A percentile compares a stretch with the other conserved stretches of the same genome.
phyloP scores from a whole-genome alignment of 345 rosid species.

The Boechera stricta region DNA sequence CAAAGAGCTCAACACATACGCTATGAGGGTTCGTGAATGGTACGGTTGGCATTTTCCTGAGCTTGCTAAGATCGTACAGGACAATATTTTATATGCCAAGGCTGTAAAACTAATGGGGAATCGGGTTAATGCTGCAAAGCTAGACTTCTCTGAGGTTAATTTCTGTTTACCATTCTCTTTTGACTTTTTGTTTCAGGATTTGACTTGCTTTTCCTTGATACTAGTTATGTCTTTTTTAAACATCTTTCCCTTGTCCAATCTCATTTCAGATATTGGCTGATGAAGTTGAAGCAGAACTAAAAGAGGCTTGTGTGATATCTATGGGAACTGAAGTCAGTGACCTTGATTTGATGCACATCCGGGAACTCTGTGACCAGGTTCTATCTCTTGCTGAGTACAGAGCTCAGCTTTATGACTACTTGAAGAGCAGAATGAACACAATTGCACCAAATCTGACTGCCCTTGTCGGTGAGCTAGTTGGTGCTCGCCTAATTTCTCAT shows the following conservation, averaged over 20 bases:
- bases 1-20: slow-evolving; percentile 91
- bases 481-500: slow-evolving; percentile 93
- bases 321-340: slow-evolving; percentile 95
- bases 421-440: slow-evolving; percentile 91
- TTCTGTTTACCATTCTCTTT: background rate
- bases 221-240: background rate
- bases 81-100: slow-evolving; percentile 85
- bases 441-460: slow-evolving; percentile 95
- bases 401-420: slow-evolving; percentile 84
- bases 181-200: background rate
- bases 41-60: slow-evolving; percentile 99
- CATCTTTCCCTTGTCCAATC: background rate
- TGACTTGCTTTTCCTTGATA: background rate
- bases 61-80: slow-evolving; percentile 86
- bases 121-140: slow-evolving; percentile 78
- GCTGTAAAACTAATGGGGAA: slow-evolving; percentile 83
- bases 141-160: slow-evolving; percentile 85
- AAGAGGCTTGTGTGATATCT: slow-evolving; percentile 86
- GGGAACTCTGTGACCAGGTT: slow-evolving; percentile 88
- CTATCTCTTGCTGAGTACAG: slow-evolving; percentile 84
- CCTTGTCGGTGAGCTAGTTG: slow-evolving; percentile 95
- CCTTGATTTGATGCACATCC: slow-evolving; percentile 72
- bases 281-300: slow-evolving; percentile 74
- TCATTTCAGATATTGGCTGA: slow-evolving; percentile 63
- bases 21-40: slow-evolving; percentile 94